Base-by-base conservation (phyloP, 306 rosid genomes). In the Alnus rubra region DNA sequence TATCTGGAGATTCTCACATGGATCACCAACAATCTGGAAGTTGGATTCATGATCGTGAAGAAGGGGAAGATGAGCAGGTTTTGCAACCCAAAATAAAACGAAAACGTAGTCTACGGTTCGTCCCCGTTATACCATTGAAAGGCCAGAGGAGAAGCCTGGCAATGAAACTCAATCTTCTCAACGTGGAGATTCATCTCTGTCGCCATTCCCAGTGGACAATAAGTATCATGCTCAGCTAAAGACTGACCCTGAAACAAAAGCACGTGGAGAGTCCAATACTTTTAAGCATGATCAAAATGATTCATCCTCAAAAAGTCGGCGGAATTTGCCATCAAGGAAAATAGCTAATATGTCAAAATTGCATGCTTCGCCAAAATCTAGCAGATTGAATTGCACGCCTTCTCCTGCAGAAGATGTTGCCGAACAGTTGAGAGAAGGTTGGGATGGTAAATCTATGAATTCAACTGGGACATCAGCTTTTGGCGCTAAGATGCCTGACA, bases 1-100 rank as follows among this genome's bases (percentile, higher is more conserved):
- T 80, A 52, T 95, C 98, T 55, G 97, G 97, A 62, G 98, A 91
- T 82, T 95, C 98, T 86, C 98, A 86, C 80, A 76, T 95, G 88
- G 95, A 92, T 64, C 93, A 82, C 79, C 97, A 92, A 83, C 97
- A 88, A 74, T 95, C 97, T 12, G 98, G 96, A 88, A 92, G 97
- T 84, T 92, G 95, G 90, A 87, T 83, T 85, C 97, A 94, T 83
- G 98, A 94, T 69, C 98, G 97, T 50, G 98, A 95, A 14, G 97
- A 92, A 76, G 92, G 90, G 51, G 98, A 95, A 86, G 97, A 89
- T 75, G 98, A 92, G 71, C 98, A 92, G 86, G 98, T 90, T 81
- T 78, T 95, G 88, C 98, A 92, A 65, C 98, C 98, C 74, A 95
- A 91, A 86, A 85, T 95, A 80, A 95, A 88, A 79, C 90, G 97